Base-by-base conservation (phyloP, 805 yeast genomes). In the Lipomyces sp. region DNA sequence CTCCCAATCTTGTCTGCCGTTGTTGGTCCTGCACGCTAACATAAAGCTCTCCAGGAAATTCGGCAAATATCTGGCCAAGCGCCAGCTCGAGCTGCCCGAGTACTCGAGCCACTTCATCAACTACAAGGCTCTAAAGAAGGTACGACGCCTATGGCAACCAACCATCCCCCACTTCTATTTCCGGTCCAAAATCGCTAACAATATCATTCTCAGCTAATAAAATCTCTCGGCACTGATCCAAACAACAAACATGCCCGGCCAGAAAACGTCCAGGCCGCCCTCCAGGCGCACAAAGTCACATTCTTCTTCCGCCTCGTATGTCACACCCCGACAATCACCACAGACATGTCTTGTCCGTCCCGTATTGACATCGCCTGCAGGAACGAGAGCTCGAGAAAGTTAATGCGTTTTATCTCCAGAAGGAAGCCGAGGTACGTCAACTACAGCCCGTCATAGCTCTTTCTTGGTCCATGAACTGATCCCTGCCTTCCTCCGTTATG, bases 351-450 rank as follows among this genome's bases (percentile, higher is more conserved):
- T 91, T 66, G 76, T 80, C n/a, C 88, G 86, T 65, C 91, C 90
- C 66, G 69, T 86, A 39, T 91, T 85, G 64, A 88, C 87, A 64
- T 96, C 90, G 67, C 80, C 90, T 21, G 8, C 23, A 51, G 55
- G 98, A 93, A 65, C 80, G 98, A 63, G 98, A 93, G 65, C 75
- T 93, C 60, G 98, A 93, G 63, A 93, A 91, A 66, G 97, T 93
- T 49, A 91, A 95, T 67, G 76, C 81, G n/a, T 91, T 87, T 66
- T 93, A 93, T 66, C 70, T 89, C 38, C 95, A 87, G 64, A 91
- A 89, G 65, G 98, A 93, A 67, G 82, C 93, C 2, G 95, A 89
- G 47, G 57, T 53, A 36, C 3, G 39, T 8, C 18, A n/a, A n/a
- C n/a, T n/a, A n/a, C n/a, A n/a, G n/a, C n/a, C 6, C 16, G 8